A percentile compares a stretch with the other conserved stretches of the same genome.
Conservation (phyloP, 495 filamentous ascomycete species). For the Hypoxylon intermedium region DNA sequence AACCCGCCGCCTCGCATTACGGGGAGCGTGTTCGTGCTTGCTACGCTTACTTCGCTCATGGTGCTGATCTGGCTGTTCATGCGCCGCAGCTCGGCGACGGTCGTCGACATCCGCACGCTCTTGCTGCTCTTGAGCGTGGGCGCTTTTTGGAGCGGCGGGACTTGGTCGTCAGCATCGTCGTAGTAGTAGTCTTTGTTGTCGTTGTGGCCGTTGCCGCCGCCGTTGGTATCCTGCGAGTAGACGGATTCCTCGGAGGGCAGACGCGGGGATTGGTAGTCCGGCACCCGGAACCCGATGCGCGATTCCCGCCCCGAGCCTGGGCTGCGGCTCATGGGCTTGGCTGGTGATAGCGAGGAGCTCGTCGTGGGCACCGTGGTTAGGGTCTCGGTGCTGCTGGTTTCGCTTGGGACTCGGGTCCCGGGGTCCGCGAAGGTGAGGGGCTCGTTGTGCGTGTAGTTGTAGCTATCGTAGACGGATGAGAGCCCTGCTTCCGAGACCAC, state of each 20-base stretch:
- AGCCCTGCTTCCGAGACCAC: conserved; percentile 38
- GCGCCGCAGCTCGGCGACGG: conserved; percentile 44
- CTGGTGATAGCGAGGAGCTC: background rate
- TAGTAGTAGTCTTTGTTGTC: background rate
- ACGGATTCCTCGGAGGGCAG: conserved; percentile 30
- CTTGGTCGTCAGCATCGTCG: conserved; percentile 11
- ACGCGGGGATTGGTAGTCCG: conserved; percentile 19
- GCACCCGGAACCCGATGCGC: conserved; percentile 15
- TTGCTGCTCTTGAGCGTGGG: conserved; percentile 12
- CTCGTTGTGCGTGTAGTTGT: conserved; percentile 25
- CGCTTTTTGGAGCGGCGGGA: conserved; percentile 29
- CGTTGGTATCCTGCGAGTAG: conserved; percentile 40
- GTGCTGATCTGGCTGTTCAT: conserved; percentile 47
- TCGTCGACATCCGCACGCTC: conserved; percentile 31
- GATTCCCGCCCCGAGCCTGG: conserved; percentile 1
- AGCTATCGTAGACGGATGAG: conserved; percentile 44
- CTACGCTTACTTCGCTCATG: conserved; percentile 38
- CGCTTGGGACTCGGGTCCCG: background rate
- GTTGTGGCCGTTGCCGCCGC: background rate
- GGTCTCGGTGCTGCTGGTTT: background rate
- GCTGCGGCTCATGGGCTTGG: background rate
- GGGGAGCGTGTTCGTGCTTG: conserved; percentile 42
- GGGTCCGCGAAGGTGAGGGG: background rate
- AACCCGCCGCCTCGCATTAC: conserved; percentile 42
- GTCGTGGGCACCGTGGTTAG: background rate